A percentile compares a stretch with the other conserved stretches of the same genome.
phyloP scores from a whole-genome alignment of 2,329 filamentous ascomycete genomes.

The Fusarium tuaranense region DNA sequence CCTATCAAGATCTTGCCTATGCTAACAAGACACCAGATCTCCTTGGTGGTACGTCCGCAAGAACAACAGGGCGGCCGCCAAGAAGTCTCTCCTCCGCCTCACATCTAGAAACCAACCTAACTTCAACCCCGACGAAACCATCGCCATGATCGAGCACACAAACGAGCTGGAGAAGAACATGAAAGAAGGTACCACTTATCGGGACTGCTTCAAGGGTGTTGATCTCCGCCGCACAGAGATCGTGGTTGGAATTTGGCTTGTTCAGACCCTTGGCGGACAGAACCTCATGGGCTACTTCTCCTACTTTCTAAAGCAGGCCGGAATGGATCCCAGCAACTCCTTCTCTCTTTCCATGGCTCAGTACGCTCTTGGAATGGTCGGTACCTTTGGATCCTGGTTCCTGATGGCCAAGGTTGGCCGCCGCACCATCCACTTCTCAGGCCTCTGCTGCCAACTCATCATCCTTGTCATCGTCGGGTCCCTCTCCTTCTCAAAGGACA shows the following conservation, averaged over 20 bases:
- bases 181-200: conserved; percentile 58
- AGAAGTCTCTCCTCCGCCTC: conserved; percentile 55
- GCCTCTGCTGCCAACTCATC: conserved; percentile 54
- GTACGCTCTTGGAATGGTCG: conserved; percentile 63
- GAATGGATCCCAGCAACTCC: conserved; percentile 57
- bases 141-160: conserved; percentile 67
- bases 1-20: fast-evolving
- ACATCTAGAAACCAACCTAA: conserved; percentile 52
- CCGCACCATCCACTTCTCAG: conserved; percentile 61
- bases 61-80: conserved; percentile 54
- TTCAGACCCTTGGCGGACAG: conserved; percentile 61
- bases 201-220: conserved; percentile 64
- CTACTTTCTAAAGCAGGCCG: conserved; percentile 60
- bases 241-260: conserved; percentile 61
- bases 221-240: conserved; percentile 67
- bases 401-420: conserved; percentile 62
- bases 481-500: conserved; percentile 51
- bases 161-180: conserved; percentile 60
- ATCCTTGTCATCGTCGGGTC: conserved; percentile 56
- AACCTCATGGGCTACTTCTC: conserved; percentile 63
- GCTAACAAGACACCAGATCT: conserved; percentile 47
- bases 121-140: conserved; percentile 59
- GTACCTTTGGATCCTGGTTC: conserved; percentile 63
- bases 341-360: conserved; percentile 61
- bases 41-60: conserved; percentile 65